Conservation (phyloP, 495 filamentous ascomycete genomes). For the Astrothelium macrocarpum region DNA sequence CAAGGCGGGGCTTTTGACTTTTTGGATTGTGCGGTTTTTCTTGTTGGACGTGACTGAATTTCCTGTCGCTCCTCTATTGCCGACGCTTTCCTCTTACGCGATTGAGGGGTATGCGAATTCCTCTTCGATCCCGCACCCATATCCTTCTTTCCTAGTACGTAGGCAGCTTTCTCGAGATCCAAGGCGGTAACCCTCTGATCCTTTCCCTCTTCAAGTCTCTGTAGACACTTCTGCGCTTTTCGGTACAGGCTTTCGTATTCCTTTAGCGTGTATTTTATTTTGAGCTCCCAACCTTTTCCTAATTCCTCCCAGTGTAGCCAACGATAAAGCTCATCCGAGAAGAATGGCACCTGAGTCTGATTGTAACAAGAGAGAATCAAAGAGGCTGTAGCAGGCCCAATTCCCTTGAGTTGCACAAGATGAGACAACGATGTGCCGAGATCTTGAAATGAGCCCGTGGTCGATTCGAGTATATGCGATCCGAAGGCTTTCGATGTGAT, state of each 20-base stretch:
- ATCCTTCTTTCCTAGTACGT: slow-evolving; percentile 34
- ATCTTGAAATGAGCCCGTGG: slow-evolving; percentile 38
- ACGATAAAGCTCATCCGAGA: slow-evolving; percentile 64
- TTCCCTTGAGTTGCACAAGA: slow-evolving; percentile 49
- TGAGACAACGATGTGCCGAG: slow-evolving; percentile 33
- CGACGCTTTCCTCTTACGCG: neutral
- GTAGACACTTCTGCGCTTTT: slow-evolving; percentile 25
- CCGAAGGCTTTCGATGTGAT: slow-evolving; percentile 39
- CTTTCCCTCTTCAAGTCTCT: slow-evolving; percentile 23
- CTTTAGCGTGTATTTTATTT: slow-evolving; percentile 54
- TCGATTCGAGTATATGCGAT: slow-evolving; percentile 35
- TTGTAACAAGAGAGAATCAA: slow-evolving; percentile 55
- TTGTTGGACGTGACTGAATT: neutral
- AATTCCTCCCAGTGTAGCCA: slow-evolving; percentile 45
- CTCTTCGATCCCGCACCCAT: neutral
- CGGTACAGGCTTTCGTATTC: slow-evolving; percentile 51
- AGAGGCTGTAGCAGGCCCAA: slow-evolving; percentile 66
- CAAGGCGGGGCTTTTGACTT: neutral
- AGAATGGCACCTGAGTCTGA: slow-evolving; percentile 54
- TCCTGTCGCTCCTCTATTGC: neutral
- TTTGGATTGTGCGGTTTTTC: neutral
- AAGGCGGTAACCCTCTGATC: slow-evolving; percentile 39
- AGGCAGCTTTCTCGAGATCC: slow-evolving; percentile 61
- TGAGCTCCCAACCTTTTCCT: slow-evolving; percentile 35
- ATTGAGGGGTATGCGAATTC: neutral